phyloP scores from a whole-genome alignment of 805 yeast genomes.

The Blastobotrys mokoenaii region DNA sequence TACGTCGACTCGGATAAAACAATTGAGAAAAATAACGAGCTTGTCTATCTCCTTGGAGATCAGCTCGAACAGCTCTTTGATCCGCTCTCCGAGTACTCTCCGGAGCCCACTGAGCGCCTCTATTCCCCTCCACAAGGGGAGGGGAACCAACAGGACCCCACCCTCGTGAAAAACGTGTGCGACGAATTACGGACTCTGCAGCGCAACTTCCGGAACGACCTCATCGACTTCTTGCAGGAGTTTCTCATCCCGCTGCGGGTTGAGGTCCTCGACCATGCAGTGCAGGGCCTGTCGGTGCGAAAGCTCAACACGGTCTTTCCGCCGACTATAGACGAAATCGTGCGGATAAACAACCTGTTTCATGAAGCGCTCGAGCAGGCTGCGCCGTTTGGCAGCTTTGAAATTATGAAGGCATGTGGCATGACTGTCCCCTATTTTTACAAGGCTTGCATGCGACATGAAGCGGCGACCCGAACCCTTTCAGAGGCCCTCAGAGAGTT shows the following conservation, averaged over 20 bases:
- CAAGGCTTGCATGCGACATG: slow-evolving; percentile 88
- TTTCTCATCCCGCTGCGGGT: slow-evolving; percentile 73
- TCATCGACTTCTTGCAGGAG: slow-evolving; percentile 70
- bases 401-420: slow-evolving; percentile 72
- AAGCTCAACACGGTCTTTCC: slow-evolving; percentile 77
- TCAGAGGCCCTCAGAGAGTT: slow-evolving; percentile 38
- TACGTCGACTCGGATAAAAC: slow-evolving; percentile 47
- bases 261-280: slow-evolving; percentile 46
- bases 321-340: slow-evolving; percentile 91
- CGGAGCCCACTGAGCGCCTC: slow-evolving; percentile 69
- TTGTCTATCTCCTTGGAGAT: slow-evolving; percentile 72
- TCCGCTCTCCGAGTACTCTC: slow-evolving; percentile 84
- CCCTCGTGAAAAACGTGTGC: slow-evolving; percentile 43
- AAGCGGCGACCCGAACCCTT: slow-evolving; percentile 77
- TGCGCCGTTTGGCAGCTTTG: slow-evolving; percentile 58
- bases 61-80: slow-evolving; percentile 85
- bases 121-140: slow-evolving; percentile 50
- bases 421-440: slow-evolving; percentile 82
- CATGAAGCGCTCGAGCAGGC: slow-evolving; percentile 68
- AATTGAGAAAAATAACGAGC: slow-evolving; percentile 60
- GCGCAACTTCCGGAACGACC: slow-evolving; percentile 58
- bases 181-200: slow-evolving; percentile 65
- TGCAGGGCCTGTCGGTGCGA: slow-evolving; percentile 47
- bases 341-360: slow-evolving; percentile 79
- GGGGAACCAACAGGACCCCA: slow-evolving; percentile 23